phyloP scores from a whole-genome alignment of 2,329 filamentous ascomycete species.

The Macrophomina tecta region DNA sequence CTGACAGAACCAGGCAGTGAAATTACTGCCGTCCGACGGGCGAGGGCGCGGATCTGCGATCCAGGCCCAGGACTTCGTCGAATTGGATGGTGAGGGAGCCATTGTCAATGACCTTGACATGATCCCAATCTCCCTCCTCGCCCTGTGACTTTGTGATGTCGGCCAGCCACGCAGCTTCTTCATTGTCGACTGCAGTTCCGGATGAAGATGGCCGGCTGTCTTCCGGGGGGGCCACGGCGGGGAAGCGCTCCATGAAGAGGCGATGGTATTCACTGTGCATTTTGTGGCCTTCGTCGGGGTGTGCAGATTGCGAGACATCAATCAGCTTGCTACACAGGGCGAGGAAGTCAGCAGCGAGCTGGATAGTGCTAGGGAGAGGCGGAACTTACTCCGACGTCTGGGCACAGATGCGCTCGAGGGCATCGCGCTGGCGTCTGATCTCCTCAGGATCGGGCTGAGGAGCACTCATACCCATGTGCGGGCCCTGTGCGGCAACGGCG shows the following conservation, averaged over 20 bases:
- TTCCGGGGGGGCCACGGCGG: constrained; percentile 26
- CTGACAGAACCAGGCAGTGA: constrained; percentile 2
- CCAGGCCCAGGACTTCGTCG: constrained; percentile 38
- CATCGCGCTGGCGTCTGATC: constrained; percentile 54
- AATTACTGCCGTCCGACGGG: constrained; percentile 14
- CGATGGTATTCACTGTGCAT: constrained; percentile 47
- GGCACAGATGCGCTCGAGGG: constrained; percentile 56
- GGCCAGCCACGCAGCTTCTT: constrained; percentile 31
- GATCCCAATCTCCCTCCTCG: constrained; percentile 39
- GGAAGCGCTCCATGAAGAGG: constrained; percentile 51
- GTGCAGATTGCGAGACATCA: constrained; percentile 52
- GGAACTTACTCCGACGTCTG: constrained; percentile 54
- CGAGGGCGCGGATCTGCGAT: constrained; percentile 29
- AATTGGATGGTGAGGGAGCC: constrained; percentile 47
- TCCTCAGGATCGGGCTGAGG: constrained; percentile 56
- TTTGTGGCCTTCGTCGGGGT: constrained; percentile 46
- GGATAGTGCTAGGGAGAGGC: constrained; percentile 6
- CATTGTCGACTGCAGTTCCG: constrained; percentile 23
- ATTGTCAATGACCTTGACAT: constrained; percentile 39
- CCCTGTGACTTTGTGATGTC: constrained; percentile 38
- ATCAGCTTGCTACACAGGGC: constrained; percentile 55
- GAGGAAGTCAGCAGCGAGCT: constrained; percentile 23
- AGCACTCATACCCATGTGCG: constrained; percentile 41
- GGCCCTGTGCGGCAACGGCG: constrained; percentile 40
- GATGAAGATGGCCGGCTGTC: constrained; percentile 29